Evolutionary conservation across 2,329 filamentous ascomycete species (phyloP).

Genomic region (Orbilia brochopaga): DNA sequence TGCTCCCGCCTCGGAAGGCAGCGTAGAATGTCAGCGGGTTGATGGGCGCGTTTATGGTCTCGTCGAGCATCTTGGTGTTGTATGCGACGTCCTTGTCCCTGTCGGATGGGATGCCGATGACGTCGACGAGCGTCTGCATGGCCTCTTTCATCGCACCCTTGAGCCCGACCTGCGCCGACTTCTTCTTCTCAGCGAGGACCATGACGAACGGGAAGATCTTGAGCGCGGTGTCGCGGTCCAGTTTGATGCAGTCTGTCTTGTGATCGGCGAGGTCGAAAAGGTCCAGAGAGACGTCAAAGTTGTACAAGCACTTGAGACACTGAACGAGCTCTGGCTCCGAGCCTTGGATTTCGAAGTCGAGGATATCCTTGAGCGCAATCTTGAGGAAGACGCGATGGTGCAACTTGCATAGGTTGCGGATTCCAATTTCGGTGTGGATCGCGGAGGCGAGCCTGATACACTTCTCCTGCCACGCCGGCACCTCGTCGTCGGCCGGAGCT

Average conservation of each 20-base stretch:
- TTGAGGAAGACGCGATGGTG: constrained; percentile 81
- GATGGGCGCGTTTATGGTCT: constrained; percentile 81
- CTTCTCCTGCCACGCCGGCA: constrained; percentile 45
- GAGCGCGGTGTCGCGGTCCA: constrained; percentile 80
- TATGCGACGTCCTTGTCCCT: constrained; percentile 69
- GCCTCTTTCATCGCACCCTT: constrained; percentile 89
- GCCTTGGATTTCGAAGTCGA: constrained; percentile 71
- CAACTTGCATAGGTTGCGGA: constrained; percentile 82
- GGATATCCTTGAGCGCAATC: constrained; percentile 83
- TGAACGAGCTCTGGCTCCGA: constrained; percentile 84
- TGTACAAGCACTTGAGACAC: constrained; percentile 54
- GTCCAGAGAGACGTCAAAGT: constrained; percentile 53
- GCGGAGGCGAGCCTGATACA: constrained; percentile 75
- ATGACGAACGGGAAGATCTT: constrained; percentile 84
- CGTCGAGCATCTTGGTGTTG: constrained; percentile 81
- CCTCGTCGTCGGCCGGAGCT: constrained; percentile 34
- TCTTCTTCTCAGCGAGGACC: constrained; percentile 77
- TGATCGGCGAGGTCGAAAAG: constrained; percentile 75
- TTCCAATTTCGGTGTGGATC: constrained; percentile 84
- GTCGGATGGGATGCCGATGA: constrained; percentile 71
- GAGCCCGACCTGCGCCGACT: constrained; percentile 80
- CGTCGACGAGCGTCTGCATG: constrained; percentile 90
- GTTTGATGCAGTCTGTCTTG: constrained; percentile 74
- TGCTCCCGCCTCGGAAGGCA: constrained; percentile 77
- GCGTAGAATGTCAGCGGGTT: constrained; percentile 80